Evolutionary conservation across 768 basidiomycete genomes (phyloP), one percentile per base, ranked within the genome.

Genomic region (Mycena albidolilacea): DNA sequence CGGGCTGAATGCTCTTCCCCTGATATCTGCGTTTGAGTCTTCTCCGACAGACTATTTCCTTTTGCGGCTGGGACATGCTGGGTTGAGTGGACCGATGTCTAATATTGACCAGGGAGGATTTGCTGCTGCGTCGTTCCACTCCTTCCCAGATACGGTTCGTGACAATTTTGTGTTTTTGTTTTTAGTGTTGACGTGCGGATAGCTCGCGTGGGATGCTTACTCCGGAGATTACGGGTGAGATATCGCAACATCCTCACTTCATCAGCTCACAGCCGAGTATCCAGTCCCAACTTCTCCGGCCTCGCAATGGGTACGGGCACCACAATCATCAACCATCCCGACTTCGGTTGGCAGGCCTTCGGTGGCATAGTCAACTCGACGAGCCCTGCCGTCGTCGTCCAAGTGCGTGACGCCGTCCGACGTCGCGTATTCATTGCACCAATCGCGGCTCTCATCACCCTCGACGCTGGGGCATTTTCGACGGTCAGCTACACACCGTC

Each of bases 311-410:
- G 87, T 38, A 86, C 85, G 70, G 85, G 84, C 59, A 85, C 85
- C 0, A 85, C 81, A 62, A 82, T 90, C 76, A 79, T 89, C 71
- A 82, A 89, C 70, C 88, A 90, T 67, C 87, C 88, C 21, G 84
- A 85, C 74, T 90, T 90, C 76, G 89, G 89, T n/a, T 90, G 89
- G 89, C 88, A 90, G 78, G 88, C 88, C 10, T 89, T 89, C 74
- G 89, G 89, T 55, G 89, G 89, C 7, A 86, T 82, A 44, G 80
- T 90, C 46, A 75, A 83, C 23, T 79, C 85, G 14, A 84, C 82
- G 35, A 83, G 84, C 21, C 82, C 85, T 4, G 82, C 82, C 1
- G 83, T 90, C 10, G 76, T 81, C 64, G 87, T 90, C 12, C 81
- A 85, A 67, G 77, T 86, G 35, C 82, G 81, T 61, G 89, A 90